Evolutionary conservation across 2,329 filamentous ascomycete genomes (phyloP), one percentile per base, ranked within the genome.

Genomic region (Hansfordia pulvinata): DNA sequence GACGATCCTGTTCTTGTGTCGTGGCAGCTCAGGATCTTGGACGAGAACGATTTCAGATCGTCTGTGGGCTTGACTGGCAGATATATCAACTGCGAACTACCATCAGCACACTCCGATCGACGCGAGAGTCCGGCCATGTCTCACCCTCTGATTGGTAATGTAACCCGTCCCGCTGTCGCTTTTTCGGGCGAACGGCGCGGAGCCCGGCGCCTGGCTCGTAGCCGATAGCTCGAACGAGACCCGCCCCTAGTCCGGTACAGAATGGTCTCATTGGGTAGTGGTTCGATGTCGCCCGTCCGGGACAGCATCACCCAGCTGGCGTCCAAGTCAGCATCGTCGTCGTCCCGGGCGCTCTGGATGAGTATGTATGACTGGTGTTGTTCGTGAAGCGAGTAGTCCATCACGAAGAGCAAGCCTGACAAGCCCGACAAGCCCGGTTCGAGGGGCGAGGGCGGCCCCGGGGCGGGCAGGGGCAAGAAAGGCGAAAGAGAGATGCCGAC

Each of bases 251-350:
- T 85, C 39, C 74, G 79, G 54, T 81, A 82, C 32, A 92, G 67
- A 35, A 83, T 75, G 40, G 75, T 75, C 59, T 96, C 88, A 47
- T 79, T 76, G 23, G 82, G 81, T 24, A 94, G 70, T 44, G 79
- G 82, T 46, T 92, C 77, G 54, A 93, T 90, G 32, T 77, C 73
- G 39, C 65, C 62, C 20, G 59, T 50, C 46, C 78, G 69, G 46
- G 78, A 74, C 45, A 93, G 73, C 86, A 94, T 94, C 23, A 94
- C 88, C 88, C 88, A 94, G 43, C 68, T 73, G 46, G 56, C 51
- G 41, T 52, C 51, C 48, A 69, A 58, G 58, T 72, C 56, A 71
- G 64, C 57, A 47, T 66, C 53, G 31, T 51, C 46, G 28, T 49
- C 47, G 23, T 38, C 40, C 35, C 41, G 49, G 27, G 46, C 48